Base-by-base conservation (phyloP, 306 rosid species). In the Lathyrus oleraceus region DNA sequence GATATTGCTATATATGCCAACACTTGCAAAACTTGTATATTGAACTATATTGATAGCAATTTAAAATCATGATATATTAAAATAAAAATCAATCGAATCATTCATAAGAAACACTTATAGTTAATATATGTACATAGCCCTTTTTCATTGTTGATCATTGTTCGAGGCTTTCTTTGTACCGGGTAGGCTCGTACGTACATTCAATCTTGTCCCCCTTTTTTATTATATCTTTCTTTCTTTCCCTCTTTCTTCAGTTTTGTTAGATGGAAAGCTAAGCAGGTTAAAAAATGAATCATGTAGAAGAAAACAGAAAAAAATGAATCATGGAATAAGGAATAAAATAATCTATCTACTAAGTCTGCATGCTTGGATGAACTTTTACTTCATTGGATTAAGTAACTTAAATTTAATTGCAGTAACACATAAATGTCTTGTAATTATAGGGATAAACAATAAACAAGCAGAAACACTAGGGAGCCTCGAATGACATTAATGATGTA, bases 91-190 rank as follows among this genome's bases (percentile, higher is more conserved):
- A 45, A 45, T 14, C 8, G 9, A 45, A 45, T n/a, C 19, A 44
- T 3, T 28, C 32, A 28, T 28, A 28, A 28, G 32, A 3, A 28
- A 28, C 32, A 28, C 32, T 28, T 28, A 28, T 28, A 28, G 32
- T 28, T 28, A 28, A 28, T 28, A 28, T 28, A 28, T 64, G 81
- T 78, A 59, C 66, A 73, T 72, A 75, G 52, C 21, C 65, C 30
- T 67, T n/a, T n/a, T 70, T 78, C 56, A 49, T 58, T 40, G 17
- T 21, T 73, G 61, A 38, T 73, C 62, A 53, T 73, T 68, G 39
- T 79, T 73, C 67, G 67, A 65, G 70, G 74, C 65, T 78, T 47
- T 77, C 60, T 19, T 38, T 65, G 68, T 56, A 56, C 63, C 38
- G 4, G 11, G 44, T 40, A 40, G 45, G 14, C 8, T 39, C 72